Conservation (phyloP, 176 grass and related monocot species). For the Triticum dicoccoides region DNA sequence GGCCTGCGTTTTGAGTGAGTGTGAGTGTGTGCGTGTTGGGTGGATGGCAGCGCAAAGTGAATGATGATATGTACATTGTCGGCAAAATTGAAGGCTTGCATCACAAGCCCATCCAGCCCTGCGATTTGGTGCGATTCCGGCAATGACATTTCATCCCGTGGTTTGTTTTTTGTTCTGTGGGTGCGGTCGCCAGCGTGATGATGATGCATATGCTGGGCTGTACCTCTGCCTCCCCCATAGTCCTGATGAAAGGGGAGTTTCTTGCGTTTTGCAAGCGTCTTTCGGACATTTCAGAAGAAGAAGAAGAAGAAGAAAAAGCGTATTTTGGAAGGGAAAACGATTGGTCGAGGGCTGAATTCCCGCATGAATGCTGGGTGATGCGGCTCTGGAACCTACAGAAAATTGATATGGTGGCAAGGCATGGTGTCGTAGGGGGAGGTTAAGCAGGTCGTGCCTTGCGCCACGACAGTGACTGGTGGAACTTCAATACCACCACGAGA, state of each 20-base stretch:
- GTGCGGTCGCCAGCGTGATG: conserved; percentile 2
- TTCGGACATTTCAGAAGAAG: background rate
- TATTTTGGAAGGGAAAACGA: background rate
- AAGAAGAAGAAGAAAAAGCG: background rate
- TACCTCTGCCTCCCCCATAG: background rate
- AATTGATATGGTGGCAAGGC: background rate
- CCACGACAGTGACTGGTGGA: background rate
- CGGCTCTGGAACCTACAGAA: background rate
- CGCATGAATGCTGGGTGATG: background rate
- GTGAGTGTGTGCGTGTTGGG: conserved; percentile 22
- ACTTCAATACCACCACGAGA: conserved; percentile 16
- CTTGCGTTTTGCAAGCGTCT: background rate
- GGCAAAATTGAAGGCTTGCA: conserved; percentile 36
- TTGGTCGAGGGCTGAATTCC: background rate
- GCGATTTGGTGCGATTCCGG: conserved; percentile 14
- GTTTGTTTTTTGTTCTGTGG: conserved; percentile 26
- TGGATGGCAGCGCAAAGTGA: conserved; percentile 27
- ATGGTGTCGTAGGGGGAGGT: background rate
- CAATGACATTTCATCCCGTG: conserved; percentile 36
- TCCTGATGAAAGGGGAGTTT: background rate
- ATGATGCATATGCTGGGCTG: background rate
- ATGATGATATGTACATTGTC: conserved; percentile 49
- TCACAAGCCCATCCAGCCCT: background rate
- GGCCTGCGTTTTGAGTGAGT: conserved; percentile 25
- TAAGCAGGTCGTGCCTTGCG: background rate